Conservation (phyloP, 1,284 basidiomycete genomes). For the Trametes polyzona region DNA sequence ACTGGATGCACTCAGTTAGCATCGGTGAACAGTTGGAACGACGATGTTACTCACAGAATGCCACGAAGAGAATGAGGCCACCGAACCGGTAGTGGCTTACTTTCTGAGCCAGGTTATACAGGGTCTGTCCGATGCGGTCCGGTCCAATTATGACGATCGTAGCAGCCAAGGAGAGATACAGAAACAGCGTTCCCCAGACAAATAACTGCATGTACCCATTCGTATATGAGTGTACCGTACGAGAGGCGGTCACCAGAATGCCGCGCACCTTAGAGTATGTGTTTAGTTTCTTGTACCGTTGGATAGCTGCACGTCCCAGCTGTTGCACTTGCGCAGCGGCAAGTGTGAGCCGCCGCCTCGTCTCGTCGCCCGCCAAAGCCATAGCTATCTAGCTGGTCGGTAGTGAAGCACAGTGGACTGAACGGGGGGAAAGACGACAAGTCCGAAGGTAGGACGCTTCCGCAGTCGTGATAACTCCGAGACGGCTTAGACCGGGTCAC, state of each 20-base stretch:
- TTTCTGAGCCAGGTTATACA: conserved; percentile 70
- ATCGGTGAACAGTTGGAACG: conserved; percentile 1
- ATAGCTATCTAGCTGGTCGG: too few relatives aligned
- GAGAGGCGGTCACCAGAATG: background rate
- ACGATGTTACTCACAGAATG: conserved; percentile 50
- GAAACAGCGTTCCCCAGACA: conserved; percentile 47
- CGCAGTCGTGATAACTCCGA: too few relatives aligned
- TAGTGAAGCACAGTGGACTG: too few relatives aligned
- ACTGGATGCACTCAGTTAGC: too few relatives aligned
- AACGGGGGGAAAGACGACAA: too few relatives aligned
- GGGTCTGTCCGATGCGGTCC: conserved; percentile 64
- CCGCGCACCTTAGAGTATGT: conserved; percentile 52
- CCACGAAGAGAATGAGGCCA: conserved; percentile 56
- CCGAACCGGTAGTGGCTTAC: conserved; percentile 65
- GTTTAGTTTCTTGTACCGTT: conserved; percentile 51
- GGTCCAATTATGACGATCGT: conserved; percentile 61
- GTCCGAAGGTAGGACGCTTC: too few relatives aligned
- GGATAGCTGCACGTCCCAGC: conserved; percentile 36
- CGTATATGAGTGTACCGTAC: too few relatives aligned
- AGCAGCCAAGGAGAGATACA: conserved; percentile 49
- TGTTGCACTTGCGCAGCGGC: conserved; percentile 30
- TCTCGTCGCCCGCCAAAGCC: background rate
- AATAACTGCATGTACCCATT: conserved; percentile 33
- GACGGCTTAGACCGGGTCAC: too few relatives aligned
- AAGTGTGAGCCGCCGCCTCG: conserved; percentile 2